Evolutionary conservation across 2,329 filamentous ascomycete species (phyloP).

Genomic region (Arachnomyces sp.): DNA sequence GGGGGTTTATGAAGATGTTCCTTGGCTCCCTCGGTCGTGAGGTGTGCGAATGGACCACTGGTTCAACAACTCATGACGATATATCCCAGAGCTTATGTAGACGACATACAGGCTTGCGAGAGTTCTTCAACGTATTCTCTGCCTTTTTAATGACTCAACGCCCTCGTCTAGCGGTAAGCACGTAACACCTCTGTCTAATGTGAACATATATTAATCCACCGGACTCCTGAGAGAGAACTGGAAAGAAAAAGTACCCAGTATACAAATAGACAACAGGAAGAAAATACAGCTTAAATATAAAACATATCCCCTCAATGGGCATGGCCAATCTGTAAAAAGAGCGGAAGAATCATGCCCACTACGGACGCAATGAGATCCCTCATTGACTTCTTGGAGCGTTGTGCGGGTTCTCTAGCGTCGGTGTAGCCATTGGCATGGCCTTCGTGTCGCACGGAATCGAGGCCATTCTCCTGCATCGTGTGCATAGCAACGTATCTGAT

Average conservation of each 20-base stretch:
- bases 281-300: constrained; percentile 1
- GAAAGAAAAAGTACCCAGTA: constrained; percentile 1
- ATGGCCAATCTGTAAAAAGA: constrained; percentile 41
- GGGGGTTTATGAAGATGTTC: no score
- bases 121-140: no score
- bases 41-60: no score
- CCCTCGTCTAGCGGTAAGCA: no score
- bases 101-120: no score
- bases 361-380: constrained; percentile 38
- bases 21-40: no score
- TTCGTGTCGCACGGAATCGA: constrained; percentile 24
- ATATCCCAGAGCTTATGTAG: no score
- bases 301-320: constrained; percentile 28
- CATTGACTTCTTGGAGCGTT: constrained; percentile 32
- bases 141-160: no score
- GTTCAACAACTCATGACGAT: no score
- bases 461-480: constrained; percentile 73
- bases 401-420: constrained; percentile 29
- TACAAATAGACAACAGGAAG: constrained; percentile 1
- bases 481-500: constrained; percentile 93
- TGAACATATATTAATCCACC: no score
- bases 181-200: no score
- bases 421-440: constrained; percentile 34
- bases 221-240: background rate
- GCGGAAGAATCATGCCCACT: constrained; percentile 39